Conservation (phyloP, 2,329 filamentous ascomycete species). For the Aspergillus melleus region DNA sequence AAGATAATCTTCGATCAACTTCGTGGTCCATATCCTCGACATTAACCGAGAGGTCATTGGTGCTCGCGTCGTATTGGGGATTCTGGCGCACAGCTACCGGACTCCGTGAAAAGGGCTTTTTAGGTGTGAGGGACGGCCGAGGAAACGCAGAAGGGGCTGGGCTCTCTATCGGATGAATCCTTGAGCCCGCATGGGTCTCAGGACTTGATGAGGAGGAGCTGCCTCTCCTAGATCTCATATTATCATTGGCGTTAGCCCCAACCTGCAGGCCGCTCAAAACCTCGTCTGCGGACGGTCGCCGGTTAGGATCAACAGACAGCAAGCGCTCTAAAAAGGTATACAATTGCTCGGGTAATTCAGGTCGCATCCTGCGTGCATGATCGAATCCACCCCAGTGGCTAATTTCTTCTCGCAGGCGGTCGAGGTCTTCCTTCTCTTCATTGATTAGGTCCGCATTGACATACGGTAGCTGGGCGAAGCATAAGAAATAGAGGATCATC, state of each 20-base stretch:
- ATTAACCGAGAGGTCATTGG: slow-evolving; percentile 16
- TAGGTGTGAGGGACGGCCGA: slow-evolving; percentile 28
- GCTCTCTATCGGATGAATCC: slow-evolving; percentile 44
- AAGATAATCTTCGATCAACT: slow-evolving; percentile 19
- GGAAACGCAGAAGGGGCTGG: slow-evolving; percentile 29
- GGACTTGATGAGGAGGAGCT: slow-evolving; percentile 31
- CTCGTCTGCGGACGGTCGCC: slow-evolving; percentile 81
- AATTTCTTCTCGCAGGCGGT: slow-evolving; percentile 82
- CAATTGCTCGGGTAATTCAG: slow-evolving; percentile 80
- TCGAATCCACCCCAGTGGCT: slow-evolving; percentile 83
- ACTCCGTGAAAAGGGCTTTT: slow-evolving; percentile 23
- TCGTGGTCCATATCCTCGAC: slow-evolving; percentile 12
- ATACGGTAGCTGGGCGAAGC: slow-evolving; percentile 88
- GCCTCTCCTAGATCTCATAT: slow-evolving; percentile 39
- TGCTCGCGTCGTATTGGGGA: slow-evolving; percentile 27
- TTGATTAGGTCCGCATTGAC: slow-evolving; percentile 77
- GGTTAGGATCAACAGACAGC: slow-evolving; percentile 71
- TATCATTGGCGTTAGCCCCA: slow-evolving; percentile 54
- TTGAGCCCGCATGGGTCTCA: slow-evolving; percentile 32
- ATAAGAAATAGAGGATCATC: slow-evolving; percentile 99
- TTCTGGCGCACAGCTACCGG: slow-evolving; percentile 25
- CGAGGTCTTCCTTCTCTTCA: slow-evolving; percentile 89
- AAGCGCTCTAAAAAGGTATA: slow-evolving; percentile 82
- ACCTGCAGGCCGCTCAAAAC: slow-evolving; percentile 76
- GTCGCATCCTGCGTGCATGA: slow-evolving; percentile 69